Evolutionary conservation across 768 basidiomycete genomes (phyloP), one percentile per base, ranked within the genome.

Genomic region (Mycena venus): DNA sequence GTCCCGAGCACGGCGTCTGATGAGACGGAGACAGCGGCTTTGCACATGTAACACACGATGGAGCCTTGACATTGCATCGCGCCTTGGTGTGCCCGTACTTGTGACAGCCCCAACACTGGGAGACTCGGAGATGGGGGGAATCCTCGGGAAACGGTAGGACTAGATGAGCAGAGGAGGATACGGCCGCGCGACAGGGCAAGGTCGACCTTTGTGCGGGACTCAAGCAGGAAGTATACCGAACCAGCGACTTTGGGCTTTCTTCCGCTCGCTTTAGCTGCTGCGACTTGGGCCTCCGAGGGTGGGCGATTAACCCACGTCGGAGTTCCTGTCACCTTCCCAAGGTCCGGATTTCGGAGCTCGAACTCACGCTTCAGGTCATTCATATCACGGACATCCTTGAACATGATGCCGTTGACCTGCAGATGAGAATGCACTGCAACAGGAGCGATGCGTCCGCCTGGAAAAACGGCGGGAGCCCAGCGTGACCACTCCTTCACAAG

Each of bases 41-140:
- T 10, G 59, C 59, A 32, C 59, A 60, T 4, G 59, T 40, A 14
- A n/a, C 34, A 15, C 59, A 60, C 17, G 21, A 36, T 14, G 59
- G 59, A 25, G 6, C 11, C 36, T 60, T 40, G 21, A 60, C 59
- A 29, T 36, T 60, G 21, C 59, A 40, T 36, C 36, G 32, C 19
- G 59, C 59, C 19, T 60, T 60, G 19, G 34, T 40, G 34, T 31
- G 53, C 27, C 27, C 53, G 27, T 56, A 56, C 21, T 56, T 60
- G 34, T 38, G 23, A 29, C 32, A 60, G 34, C 34, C 34, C 59
- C 38, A 60, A 23, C 59, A 60, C 23, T 38, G 59, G 9, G 21
- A 60, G 59, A 60, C 38, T 12, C 36, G 34, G 59, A 60, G 59
- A n/a, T 60, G n/a, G 59, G 44, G 44, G 59, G 36, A 61, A 61